Base-by-base conservation (phyloP, 2,329 filamentous ascomycete genomes). In the Moelleriella libera region DNA sequence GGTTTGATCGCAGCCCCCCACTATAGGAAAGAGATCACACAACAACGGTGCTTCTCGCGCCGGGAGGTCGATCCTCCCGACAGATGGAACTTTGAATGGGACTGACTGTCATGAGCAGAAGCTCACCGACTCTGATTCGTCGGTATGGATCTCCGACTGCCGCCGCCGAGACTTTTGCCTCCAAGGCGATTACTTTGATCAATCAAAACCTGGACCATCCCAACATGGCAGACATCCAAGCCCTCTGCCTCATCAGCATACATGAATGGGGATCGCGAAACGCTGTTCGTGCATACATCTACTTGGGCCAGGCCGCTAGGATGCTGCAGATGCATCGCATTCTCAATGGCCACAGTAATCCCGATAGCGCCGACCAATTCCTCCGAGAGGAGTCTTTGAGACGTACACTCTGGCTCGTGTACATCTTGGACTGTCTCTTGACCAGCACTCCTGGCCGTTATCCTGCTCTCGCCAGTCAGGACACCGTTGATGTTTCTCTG, bases 251-350 rank as follows among this genome's bases (percentile, higher is more conserved):
- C 47, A 63, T 80, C 53, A 74, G 78, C 53, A 76, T 80, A 46
- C 76, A 80, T 54, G 76, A 80, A 62, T 80, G 76, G 76, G 76
- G 76, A 44, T 74, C 72, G 49, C 65, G 76, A 41, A 79, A 78
- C 58, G 76, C 76, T 39, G 74, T 80, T 31, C 74, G 76, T 14
- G 76, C 76, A 51, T 80, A 80, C 66, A 73, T 78, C 58, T 79
- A 79, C 57, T 68, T 80, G 29, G 76, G 76, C 52, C 76, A 80
- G 57, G 76, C 76, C 32, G 71, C 75, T n/a, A 74, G 76, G 50
- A 79, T 80, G 75, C 69, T 76, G 32, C 76, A 80, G 63, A 80
- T 80, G 76, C 78, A 74, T 55, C 70, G 75, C 52, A 74, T 80
- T 48, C 69, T 80, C 43, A 74, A 77, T 54, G 69, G 68, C 41